These are phyloP conservation scores for Acorus gramineus DNA, from an alignment of 106 monocot species.

Conservation along the genomic window DNA sequence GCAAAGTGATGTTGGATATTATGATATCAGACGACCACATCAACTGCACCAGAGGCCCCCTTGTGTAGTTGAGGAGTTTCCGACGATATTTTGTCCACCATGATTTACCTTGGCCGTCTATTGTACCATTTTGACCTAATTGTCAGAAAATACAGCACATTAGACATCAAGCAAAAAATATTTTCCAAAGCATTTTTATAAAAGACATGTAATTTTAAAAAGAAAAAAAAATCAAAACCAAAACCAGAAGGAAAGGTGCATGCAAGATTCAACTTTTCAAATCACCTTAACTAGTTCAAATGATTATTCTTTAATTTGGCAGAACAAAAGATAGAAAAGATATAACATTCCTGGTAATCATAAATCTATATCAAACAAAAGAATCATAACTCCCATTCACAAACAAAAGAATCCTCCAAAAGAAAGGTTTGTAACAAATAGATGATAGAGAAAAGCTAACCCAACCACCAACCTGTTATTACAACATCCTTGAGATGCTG, in stretches of 20 bases:
- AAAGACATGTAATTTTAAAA: neutral
- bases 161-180: conserved; percentile 64
- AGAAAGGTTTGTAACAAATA: too few species aligned
- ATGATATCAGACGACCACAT: conserved; percentile 57
- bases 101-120: conserved; percentile 57
- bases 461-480: conserved; percentile 48
- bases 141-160: conserved; percentile 4
- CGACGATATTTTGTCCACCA: conserved; percentile 49
- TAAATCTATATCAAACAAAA: too few species aligned
- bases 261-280: too few species aligned
- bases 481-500: conserved; percentile 62
- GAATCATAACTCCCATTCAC: too few species aligned
- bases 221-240: too few species aligned
- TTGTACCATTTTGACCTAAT: conserved; percentile 73
- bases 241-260: too few species aligned
- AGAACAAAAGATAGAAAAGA: too few species aligned
- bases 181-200: neutral
- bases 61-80: conserved; percentile 45
- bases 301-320: too few species aligned
- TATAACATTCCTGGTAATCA: too few species aligned
- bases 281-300: too few species aligned
- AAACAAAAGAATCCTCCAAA: too few species aligned
- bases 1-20: conserved; percentile 58
- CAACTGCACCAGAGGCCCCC: conserved; percentile 67
- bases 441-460: too few species aligned